These are phyloP conservation scores for Fusarium sp. DNA, from an alignment of 2,329 filamentous ascomycete species.

Conservation along the genomic window DNA sequence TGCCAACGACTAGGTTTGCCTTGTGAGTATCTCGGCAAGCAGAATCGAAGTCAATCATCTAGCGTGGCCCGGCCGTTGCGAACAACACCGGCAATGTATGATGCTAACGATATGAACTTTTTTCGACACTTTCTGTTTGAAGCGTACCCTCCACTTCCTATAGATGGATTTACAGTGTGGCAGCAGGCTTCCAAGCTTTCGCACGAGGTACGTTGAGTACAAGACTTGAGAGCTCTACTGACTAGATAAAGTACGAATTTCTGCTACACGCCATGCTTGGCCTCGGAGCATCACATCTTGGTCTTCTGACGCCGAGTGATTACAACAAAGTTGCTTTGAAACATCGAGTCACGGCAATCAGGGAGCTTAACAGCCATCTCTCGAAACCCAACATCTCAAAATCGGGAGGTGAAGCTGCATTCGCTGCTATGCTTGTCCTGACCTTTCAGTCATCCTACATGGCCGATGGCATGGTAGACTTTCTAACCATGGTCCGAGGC, in stretches of 20 bases:
- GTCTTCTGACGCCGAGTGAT: constrained; percentile 38
- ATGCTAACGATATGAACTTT: constrained; percentile 60
- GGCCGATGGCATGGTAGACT: constrained; percentile 54
- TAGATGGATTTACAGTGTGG: constrained; percentile 52
- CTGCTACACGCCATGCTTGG: constrained; percentile 57
- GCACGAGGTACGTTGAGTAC: constrained; percentile 45
- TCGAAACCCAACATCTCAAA: constrained; percentile 42
- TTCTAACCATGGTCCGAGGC: constrained; percentile 53
- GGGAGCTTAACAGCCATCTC: constrained; percentile 50
- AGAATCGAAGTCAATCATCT: not conserved
- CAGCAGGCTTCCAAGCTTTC: constrained; percentile 51
- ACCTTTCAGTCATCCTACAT: constrained; percentile 55
- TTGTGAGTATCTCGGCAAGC: constrained; percentile 48
- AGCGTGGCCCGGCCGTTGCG: constrained; percentile 28
- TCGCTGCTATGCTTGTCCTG: constrained; percentile 51
- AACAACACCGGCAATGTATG: constrained; percentile 48
- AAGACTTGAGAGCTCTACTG: not conserved
- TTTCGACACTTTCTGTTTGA: constrained; percentile 64
- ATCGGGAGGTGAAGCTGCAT: constrained; percentile 52
- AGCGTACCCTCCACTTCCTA: constrained; percentile 56
- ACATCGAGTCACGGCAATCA: constrained; percentile 54
- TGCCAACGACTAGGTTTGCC: constrained; percentile 51
- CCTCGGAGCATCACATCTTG: constrained; percentile 54
- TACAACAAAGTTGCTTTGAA: constrained; percentile 46
- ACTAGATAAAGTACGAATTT: constrained; percentile 50